Percentiles rank a stretch among this genome's conserved stretches.
Conservation (phyloP, 257 asterid genomes). For the Eucommia ulmoides region DNA sequence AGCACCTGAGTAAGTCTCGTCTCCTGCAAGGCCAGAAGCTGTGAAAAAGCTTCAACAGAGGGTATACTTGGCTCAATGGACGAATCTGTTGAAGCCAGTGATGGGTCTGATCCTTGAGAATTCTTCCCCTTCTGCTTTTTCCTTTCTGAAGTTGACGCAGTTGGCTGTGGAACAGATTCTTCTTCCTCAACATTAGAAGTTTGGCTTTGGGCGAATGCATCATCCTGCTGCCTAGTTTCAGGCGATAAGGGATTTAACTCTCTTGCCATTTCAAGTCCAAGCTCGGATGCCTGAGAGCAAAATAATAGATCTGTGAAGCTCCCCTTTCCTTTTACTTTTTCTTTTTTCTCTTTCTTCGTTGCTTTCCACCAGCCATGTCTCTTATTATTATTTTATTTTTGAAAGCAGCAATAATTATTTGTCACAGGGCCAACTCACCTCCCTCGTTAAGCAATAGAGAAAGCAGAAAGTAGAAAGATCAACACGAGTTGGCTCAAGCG, state of each 20-base stretch:
- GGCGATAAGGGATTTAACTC: constrained; percentile 45
- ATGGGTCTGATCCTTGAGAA: constrained; percentile 41
- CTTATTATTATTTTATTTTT: constrained; percentile 47
- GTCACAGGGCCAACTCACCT: too few relatives aligned
- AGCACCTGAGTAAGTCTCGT: constrained; percentile 72
- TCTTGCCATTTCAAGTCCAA: constrained; percentile 76
- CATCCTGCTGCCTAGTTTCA: constrained; percentile 53
- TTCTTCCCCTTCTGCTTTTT: constrained; percentile 71
- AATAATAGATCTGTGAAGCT: constrained; percentile 54
- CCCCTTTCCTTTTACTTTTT: constrained; percentile 38
- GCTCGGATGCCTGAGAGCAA: constrained; percentile 84
- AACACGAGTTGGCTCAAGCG: too few relatives aligned
- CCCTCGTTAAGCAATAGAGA: too few relatives aligned
- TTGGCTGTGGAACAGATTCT: constrained; percentile 29
- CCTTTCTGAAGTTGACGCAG: constrained; percentile 41
- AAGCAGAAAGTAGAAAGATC: too few relatives aligned
- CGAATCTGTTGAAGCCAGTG: constrained; percentile 48
- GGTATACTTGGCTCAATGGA: constrained; percentile 37
- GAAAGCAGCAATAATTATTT: too few relatives aligned
- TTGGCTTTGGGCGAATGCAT: constrained; percentile 35
- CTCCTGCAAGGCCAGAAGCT: constrained; percentile 67
- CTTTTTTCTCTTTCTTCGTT: constrained; percentile 40
- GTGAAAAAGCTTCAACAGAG: constrained; percentile 39
- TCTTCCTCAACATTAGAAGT: constrained; percentile 26
- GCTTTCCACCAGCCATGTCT: constrained; percentile 31